These are phyloP conservation scores for Cytospora leucostoma DNA, from an alignment of 2,329 filamentous ascomycete genomes.

Conservation along the genomic window DNA sequence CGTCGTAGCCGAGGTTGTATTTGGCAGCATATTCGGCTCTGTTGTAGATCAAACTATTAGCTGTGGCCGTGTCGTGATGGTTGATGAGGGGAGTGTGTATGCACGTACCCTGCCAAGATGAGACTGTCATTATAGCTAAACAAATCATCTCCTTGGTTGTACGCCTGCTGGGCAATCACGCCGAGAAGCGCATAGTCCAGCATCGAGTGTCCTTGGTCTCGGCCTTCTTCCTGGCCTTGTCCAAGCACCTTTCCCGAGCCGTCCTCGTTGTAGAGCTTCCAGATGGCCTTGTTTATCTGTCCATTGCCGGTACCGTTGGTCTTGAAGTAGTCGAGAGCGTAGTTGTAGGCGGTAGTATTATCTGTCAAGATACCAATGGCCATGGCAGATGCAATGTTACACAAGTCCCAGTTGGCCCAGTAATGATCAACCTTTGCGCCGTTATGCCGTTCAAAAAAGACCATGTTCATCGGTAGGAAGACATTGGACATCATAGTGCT, in stretches of 20 bases:
- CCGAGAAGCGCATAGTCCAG: constrained; percentile 40
- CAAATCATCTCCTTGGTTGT: constrained; percentile 42
- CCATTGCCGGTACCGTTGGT: constrained; percentile 39
- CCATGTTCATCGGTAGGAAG: constrained; percentile 39
- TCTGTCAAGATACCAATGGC: constrained; percentile 43
- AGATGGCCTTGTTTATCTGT: constrained; percentile 34
- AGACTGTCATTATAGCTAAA: constrained; percentile 37
- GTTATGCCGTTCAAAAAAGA: constrained; percentile 40
- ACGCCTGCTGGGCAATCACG: constrained; percentile 40
- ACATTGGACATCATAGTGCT: constrained; percentile 35
- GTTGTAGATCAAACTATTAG: constrained; percentile 6
- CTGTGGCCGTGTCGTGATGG: constrained; percentile 15
- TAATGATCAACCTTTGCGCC: constrained; percentile 28
- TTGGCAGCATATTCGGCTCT: constrained; percentile 42
- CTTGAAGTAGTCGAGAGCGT: constrained; percentile 39
- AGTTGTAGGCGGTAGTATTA: constrained; percentile 40
- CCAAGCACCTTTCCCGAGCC: constrained; percentile 34
- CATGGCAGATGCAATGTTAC: constrained; percentile 40
- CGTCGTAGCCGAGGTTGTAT: constrained; percentile 45
- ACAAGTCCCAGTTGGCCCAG: constrained; percentile 45
- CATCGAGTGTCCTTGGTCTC: constrained; percentile 44
- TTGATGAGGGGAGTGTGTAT: neutral
- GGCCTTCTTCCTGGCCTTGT: constrained; percentile 42
- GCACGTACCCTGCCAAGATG: constrained; percentile 40
- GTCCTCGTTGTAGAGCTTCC: constrained; percentile 31